Base-by-base conservation (phyloP, 306 rosid genomes). In the Vigna reflexopilosa region DNA sequence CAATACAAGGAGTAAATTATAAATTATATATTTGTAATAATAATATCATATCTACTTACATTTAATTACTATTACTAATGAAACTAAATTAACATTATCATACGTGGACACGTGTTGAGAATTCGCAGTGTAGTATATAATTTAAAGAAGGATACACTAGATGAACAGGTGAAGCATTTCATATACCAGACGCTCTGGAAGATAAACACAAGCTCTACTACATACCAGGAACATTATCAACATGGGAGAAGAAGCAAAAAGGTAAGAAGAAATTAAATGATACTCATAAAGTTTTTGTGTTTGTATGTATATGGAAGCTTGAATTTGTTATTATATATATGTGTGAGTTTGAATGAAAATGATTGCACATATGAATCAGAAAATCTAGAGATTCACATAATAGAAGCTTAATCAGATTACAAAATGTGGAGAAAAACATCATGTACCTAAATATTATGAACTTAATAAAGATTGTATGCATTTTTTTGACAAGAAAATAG, bases 181-280 rank as follows among this genome's bases (percentile, higher is more conserved):
- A 42, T 3, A n/a, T 3, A 50, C 42, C 45, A 12, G 19, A 4
- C 30, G 69, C 16, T 48, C 61, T 56, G 11, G n/a, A 78, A 68
- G 34, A 6, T 0, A 12, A 9, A 5, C 9, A 16, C 16, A 44
- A 59, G 80, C 76, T 67, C n/a, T 72, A 55, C 12, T 62, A 44
- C 20, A 57, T 28, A 34, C 63, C 0, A 4, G 6, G 2, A 12
- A 16, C 26, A 42, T 58, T 72, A 17, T 58, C 76, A 72, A 24
- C 76, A 67, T 83, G 86, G 83, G 82, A 58, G 80, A 78, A 66
- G 83, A 64, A 83, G 67, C 51, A 38, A 67, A 73, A 73, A 78
- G 76, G 80, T 73, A 75, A 3, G 32, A 36, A 40, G 32, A 74
- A 81, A 45, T 12, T 7, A 67, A 56, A 19, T 2, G 32, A 45